phyloP scores from a whole-genome alignment of 228 moss, liverwort and hornwort genomes.

The Sphagnum fallax region DNA sequence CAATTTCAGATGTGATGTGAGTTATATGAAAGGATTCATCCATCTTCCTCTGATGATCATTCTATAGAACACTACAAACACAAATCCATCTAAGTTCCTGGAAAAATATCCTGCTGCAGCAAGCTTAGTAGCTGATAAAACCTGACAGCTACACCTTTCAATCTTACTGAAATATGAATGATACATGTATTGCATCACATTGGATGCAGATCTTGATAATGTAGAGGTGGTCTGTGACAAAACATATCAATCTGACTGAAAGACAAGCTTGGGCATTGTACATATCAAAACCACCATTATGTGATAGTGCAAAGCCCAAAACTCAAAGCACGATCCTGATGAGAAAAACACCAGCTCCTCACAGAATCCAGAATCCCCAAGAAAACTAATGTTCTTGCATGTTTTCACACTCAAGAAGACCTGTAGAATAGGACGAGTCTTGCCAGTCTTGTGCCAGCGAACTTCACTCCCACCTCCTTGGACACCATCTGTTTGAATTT shows the following conservation, averaged over 20 bases:
- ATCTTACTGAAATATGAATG: neutral
- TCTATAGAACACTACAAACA: neutral
- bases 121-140: neutral
- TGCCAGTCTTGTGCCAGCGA: constrained; percentile 97
- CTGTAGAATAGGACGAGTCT: constrained; percentile 69
- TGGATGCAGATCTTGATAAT: too few relatives aligned
- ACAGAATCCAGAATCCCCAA: neutral
- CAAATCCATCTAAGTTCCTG: neutral
- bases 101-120: neutral
- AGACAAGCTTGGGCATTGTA: neutral
- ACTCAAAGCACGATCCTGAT: neutral
- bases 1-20: too few relatives aligned
- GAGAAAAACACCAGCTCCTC: neutral
- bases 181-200: too few relatives aligned
- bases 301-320: neutral
- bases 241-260: neutral
- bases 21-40: neutral
- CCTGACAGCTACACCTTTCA: neutral
- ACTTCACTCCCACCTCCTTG: constrained; percentile 68
- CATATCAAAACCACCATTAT: neutral
- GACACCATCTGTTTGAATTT: constrained; percentile 60
- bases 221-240: neutral
- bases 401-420: constrained; percentile 5
- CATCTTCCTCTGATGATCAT: neutral
- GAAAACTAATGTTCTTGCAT: neutral